A percentile compares a stretch with the other conserved stretches of the same genome.
Evolutionary conservation across 257 asterid genomes (phyloP).

Genomic region (Pogostemon cablin): DNA sequence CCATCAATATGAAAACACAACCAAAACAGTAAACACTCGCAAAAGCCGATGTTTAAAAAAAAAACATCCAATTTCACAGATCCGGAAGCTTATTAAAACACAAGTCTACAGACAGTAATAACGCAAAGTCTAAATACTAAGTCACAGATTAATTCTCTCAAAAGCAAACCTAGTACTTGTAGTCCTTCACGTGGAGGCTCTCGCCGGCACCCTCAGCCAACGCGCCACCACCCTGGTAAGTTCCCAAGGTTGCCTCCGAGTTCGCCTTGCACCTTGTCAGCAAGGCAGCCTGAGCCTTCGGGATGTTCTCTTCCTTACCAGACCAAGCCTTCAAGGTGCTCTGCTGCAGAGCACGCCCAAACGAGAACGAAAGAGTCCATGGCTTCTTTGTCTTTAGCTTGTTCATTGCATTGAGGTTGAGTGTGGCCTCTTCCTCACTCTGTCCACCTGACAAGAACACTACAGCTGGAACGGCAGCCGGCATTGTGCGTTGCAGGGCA

Average conservation of each 20-base stretch:
- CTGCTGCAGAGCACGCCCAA: conserved; percentile 94
- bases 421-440: conserved; percentile 90
- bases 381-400: conserved; percentile 78
- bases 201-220: conserved; percentile 81
- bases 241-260: conserved; percentile 87
- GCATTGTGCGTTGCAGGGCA: conserved; percentile 92
- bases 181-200: conserved; percentile 89
- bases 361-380: conserved; percentile 85
- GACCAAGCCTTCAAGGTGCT: conserved; percentile 95
- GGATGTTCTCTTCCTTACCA: conserved; percentile 71
- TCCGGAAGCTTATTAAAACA: conserved; percentile 30
- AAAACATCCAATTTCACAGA: conserved; percentile 27
- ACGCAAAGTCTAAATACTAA: conserved; percentile 22
- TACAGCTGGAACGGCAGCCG: conserved; percentile 90
- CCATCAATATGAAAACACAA: neutral
- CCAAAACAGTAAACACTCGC: conserved; percentile 23
- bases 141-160: conserved; percentile 5
- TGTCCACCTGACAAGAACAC: conserved; percentile 95
- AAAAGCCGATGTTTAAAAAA: conserved; percentile 23
- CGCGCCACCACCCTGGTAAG: conserved; percentile 54
- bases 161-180: conserved; percentile 58
- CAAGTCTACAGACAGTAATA: conserved; percentile 19
- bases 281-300: conserved; percentile 79
- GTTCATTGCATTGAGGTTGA: conserved; percentile 90
- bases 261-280: conserved; percentile 82